Percentiles rank a stretch among this genome's conserved stretches.
phyloP scores from a whole-genome alignment of 2,329 filamentous ascomycete species.

The Aspergillus flavus region DNA sequence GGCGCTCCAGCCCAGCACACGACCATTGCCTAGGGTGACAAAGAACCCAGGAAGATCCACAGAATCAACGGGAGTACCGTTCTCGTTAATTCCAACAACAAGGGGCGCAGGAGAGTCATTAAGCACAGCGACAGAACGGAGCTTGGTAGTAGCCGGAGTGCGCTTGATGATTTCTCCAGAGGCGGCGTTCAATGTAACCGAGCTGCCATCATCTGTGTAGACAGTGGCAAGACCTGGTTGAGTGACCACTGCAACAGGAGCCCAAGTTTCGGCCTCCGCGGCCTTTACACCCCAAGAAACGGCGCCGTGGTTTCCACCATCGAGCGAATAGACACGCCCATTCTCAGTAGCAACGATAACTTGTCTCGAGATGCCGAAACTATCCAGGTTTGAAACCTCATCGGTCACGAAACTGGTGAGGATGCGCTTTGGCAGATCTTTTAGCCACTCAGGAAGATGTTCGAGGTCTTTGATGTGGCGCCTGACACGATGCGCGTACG shows the following conservation, averaged over 20 bases:
- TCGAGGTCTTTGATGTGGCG: conserved; percentile 80
- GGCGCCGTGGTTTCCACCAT: conserved; percentile 72
- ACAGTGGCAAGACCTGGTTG: conserved; percentile 63
- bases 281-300: conserved; percentile 75
- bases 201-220: conserved; percentile 63
- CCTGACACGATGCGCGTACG: conserved; percentile 85
- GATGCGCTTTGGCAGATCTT: conserved; percentile 68
- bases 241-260: conserved; percentile 68
- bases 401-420: conserved; percentile 62
- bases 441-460: conserved; percentile 70
- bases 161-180: conserved; percentile 46
- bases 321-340: conserved; percentile 77
- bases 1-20: conserved; percentile 47
- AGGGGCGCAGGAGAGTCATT: conserved; percentile 26
- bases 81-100: conserved; percentile 36
- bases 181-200: conserved; percentile 53
- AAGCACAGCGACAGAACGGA: conserved; percentile 37
- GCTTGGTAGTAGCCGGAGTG: conserved; percentile 25
- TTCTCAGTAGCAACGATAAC: conserved; percentile 77
- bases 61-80: conserved; percentile 37
- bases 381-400: conserved; percentile 56
- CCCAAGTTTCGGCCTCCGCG: conserved; percentile 63
- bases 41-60: conserved; percentile 39
- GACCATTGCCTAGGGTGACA: conserved; percentile 46
- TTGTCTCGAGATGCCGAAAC: conserved; percentile 87